phyloP scores from a whole-genome alignment of 495 filamentous ascomycete genomes.

The Xylaria telfairii region DNA sequence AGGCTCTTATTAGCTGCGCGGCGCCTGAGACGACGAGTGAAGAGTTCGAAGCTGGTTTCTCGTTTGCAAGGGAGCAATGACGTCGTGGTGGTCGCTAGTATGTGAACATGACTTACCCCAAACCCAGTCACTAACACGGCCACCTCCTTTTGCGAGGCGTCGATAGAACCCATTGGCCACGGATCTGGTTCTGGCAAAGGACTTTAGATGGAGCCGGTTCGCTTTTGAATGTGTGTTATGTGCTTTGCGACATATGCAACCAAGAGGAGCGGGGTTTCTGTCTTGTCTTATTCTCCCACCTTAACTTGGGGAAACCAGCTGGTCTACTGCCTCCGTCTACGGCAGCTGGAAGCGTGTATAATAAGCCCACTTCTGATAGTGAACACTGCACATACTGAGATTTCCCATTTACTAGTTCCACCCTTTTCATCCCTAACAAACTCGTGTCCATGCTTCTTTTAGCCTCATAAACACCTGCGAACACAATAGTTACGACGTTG shows the following conservation, averaged over 20 bases:
- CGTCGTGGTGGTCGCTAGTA: conserved; percentile 4
- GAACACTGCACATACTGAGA: background rate
- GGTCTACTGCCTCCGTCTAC: background rate
- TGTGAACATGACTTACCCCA: conserved; percentile 58
- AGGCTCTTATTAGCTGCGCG: conserved; percentile 12
- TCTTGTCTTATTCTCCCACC: conserved; percentile 1
- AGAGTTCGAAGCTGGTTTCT: background rate
- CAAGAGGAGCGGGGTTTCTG: conserved; percentile 8
- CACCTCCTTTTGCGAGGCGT: conserved; percentile 53
- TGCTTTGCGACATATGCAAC: background rate
- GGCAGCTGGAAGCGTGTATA: background rate
- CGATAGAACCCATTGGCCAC: conserved; percentile 47
- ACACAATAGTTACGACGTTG: background rate
- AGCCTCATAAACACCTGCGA: background rate
- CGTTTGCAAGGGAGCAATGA: conserved; percentile 8
- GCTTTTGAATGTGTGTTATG: background rate
- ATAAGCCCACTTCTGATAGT: background rate
- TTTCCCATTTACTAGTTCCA: background rate
- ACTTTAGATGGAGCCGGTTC: background rate
- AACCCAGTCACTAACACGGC: conserved; percentile 77
- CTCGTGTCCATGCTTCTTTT: background rate
- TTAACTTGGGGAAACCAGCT: conserved; percentile 10
- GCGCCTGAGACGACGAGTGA: background rate
- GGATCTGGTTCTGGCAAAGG: background rate
- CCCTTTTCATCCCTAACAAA: background rate